phyloP scores from a whole-genome alignment of 2,329 filamentous ascomycete species.

The Ceratocystis eucalypticola region DNA sequence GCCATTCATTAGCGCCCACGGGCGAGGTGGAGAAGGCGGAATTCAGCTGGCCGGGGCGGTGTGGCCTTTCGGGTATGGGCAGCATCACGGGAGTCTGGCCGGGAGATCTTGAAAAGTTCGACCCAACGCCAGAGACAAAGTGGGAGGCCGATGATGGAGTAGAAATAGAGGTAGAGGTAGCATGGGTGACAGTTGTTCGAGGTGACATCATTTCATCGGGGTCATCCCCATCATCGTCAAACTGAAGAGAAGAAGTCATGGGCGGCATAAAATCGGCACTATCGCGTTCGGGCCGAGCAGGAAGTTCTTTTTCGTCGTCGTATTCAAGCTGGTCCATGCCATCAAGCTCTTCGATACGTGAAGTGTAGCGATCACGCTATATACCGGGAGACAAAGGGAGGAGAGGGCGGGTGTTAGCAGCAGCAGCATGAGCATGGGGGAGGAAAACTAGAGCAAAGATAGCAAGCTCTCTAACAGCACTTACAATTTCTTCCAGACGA shows the following conservation, averaged over 20 bases:
- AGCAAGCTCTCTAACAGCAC: slow-evolving; percentile 27
- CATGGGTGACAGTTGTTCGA: not conserved
- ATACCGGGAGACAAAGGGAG: not conserved
- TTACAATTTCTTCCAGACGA: slow-evolving; percentile 86
- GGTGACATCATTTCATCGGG: slow-evolving; percentile 24
- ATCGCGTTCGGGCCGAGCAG: slow-evolving; percentile 50
- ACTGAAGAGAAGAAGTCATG: slow-evolving; percentile 28
- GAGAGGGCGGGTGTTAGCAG: not conserved
- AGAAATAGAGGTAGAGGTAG: slow-evolving; percentile 4
- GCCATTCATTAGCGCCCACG: slow-evolving; percentile 26
- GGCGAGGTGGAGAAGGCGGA: slow-evolving; percentile 20
- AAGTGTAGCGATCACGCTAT: slow-evolving; percentile 78
- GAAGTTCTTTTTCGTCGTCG: slow-evolving; percentile 59
- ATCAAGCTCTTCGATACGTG: slow-evolving; percentile 74
- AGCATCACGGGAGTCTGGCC: slow-evolving; percentile 10
- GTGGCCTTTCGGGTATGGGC: slow-evolving; percentile 12
- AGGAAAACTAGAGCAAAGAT: not conserved
- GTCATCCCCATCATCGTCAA: slow-evolving; percentile 32
- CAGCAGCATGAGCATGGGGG: not conserved
- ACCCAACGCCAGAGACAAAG: slow-evolving; percentile 7
- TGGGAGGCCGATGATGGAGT: slow-evolving; percentile 1
- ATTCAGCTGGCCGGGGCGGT: slow-evolving; percentile 14
- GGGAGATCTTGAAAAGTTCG: not conserved
- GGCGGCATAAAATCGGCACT: slow-evolving; percentile 18
- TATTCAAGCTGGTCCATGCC: slow-evolving; percentile 45